phyloP scores from a whole-genome alignment of 257 asterid species.

The Fraxinus pennsylvanica region DNA sequence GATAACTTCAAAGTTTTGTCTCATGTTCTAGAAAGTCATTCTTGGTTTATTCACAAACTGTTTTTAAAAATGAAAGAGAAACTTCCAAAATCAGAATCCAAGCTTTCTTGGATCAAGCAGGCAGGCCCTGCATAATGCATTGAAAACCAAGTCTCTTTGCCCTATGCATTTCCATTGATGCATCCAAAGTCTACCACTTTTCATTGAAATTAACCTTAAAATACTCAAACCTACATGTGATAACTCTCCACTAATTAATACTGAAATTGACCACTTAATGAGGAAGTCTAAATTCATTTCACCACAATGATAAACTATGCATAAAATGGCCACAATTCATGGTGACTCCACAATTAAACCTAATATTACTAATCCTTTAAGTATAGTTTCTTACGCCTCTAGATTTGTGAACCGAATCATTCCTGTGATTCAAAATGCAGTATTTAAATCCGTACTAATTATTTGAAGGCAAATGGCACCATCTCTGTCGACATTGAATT shows the following conservation, averaged over 20 bases:
- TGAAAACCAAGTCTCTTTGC: slow-evolving; percentile 33
- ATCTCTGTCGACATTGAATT: background rate
- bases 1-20: slow-evolving; percentile 26
- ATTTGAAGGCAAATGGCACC: slow-evolving; percentile 10
- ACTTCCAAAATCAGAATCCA: slow-evolving; percentile 23
- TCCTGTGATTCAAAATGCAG: slow-evolving; percentile 1
- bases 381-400: slow-evolving; percentile 18
- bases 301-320: slow-evolving; percentile 25
- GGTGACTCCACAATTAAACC: slow-evolving; percentile 27
- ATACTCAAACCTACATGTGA: slow-evolving; percentile 39
- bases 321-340: slow-evolving; percentile 38
- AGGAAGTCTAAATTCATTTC: slow-evolving; percentile 22
- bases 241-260: background rate
- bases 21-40: slow-evolving; percentile 34
- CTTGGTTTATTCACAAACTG: slow-evolving; percentile 20
- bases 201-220: slow-evolving; percentile 14
- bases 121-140: slow-evolving; percentile 44
- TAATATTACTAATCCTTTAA: slow-evolving; percentile 2
- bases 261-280: slow-evolving; percentile 22
- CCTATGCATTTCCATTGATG: slow-evolving; percentile 42
- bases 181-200: slow-evolving; percentile 30
- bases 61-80: slow-evolving; percentile 12
- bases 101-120: slow-evolving; percentile 44
- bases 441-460: slow-evolving; percentile 14
- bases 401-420: slow-evolving; percentile 31